A percentile compares a stretch with the other conserved stretches of the same genome.
Evolutionary conservation across 2,329 filamentous ascomycete species (phyloP).

Genomic region (Ustulina deusta): DNA sequence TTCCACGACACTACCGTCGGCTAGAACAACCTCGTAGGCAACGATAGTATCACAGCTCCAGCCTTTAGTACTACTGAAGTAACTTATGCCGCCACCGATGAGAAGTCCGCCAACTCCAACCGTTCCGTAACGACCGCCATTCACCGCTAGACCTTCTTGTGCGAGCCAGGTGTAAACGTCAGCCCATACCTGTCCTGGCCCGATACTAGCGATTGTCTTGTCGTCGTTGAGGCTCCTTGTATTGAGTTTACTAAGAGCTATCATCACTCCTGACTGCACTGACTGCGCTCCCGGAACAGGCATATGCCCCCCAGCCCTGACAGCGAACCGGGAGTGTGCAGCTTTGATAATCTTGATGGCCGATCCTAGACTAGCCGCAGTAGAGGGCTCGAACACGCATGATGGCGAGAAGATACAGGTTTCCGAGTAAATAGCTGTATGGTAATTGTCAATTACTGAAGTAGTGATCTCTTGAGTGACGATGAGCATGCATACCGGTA

Average conservation of each 20-base stretch:
- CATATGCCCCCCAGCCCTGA: conserved; percentile 19
- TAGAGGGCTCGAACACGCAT: conserved; percentile 19
- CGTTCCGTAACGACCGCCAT: conserved; percentile 42
- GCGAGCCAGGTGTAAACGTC: conserved; percentile 43
- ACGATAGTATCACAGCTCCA: conserved; percentile 56
- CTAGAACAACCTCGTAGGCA: conserved; percentile 58
- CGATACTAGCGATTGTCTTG: conserved; percentile 50
- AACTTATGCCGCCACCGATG: conserved; percentile 45
- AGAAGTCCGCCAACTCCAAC: conserved; percentile 48
- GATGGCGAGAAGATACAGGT: conserved; percentile 22
- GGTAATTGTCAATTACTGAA: not conserved
- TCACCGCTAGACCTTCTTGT: conserved; percentile 39
- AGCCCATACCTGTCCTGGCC: conserved; percentile 45
- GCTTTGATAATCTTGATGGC: conserved; percentile 20
- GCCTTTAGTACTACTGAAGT: conserved; percentile 47
- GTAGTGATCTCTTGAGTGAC: not conserved
- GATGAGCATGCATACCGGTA: conserved; percentile 2
- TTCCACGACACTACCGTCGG: conserved; percentile 41
- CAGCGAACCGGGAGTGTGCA: conserved; percentile 16
- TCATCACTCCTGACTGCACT: conserved; percentile 45
- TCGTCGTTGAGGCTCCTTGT: conserved; percentile 46
- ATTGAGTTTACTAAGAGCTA: conserved; percentile 49
- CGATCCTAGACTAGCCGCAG: not conserved
- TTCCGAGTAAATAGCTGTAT: conserved; percentile 14
- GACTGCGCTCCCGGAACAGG: conserved; percentile 25